Evolutionary conservation across 805 yeast species (phyloP), one percentile per base, ranked within the genome.

Genomic region (Saccharomyces paradoxus): DNA sequence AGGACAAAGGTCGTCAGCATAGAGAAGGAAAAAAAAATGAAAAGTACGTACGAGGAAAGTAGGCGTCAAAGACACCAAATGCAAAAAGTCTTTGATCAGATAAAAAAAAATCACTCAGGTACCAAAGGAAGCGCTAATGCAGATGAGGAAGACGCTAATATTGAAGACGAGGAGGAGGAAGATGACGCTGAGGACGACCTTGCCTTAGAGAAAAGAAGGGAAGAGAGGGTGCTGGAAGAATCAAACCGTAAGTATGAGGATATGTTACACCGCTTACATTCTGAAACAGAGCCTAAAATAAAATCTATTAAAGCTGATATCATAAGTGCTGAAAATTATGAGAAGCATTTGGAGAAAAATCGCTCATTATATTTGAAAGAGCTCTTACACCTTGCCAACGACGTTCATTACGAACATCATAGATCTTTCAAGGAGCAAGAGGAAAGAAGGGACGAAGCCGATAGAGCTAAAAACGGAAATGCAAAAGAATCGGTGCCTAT

Each of bases 1-100:
- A 69, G 88, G 57, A 74, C 83, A 12, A 76, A 74, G 48, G 84
- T 82, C 29, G 65, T 81, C 54, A 75, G 74, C 29, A 67, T 79
- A 27, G 87, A 83, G 56, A 74, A 75, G 53, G 76, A 76, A 46
- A 77, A 78, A 49, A 73, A 82, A 31, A 75, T 74, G 49, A 71
- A 74, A 55, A 81, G 80, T 46, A 53, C 53, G 7, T 55, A 60
- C 51, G 67, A 65, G 47, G 72, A 68, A 51, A 60, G 56, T 50
- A 63, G 52, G 49, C 63, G 65, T 14, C 58, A 62, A 49, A 60
- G 57, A 50, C 58, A 55, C 27, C 65, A 65, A 30, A 57, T 68
- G 63, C 58, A 57, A 60, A 60, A 56, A 46, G 56, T 64, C 10
- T 66, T 68, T 37, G 70, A 66, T 13, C 61, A 61, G 47, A 65